Base-by-base conservation (phyloP, 768 basidiomycete genomes). In the Kwoniella bestiolae region DNA sequence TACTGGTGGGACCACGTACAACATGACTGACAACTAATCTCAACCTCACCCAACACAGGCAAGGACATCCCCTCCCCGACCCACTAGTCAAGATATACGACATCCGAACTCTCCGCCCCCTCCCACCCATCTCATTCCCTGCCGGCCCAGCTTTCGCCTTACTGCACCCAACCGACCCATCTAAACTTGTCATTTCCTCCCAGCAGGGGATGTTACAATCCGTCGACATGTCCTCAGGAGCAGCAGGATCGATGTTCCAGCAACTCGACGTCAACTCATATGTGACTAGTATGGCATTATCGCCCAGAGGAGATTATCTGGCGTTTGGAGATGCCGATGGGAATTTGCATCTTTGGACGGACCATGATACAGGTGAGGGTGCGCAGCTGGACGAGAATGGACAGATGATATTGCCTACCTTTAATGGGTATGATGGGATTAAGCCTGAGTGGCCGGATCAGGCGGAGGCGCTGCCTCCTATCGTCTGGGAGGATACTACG, bases 11-110 rank as follows among this genome's bases (percentile, higher is more conserved):
- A n/a, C n/a, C n/a, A n/a, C n/a, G n/a, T n/a, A n/a, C n/a, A n/a
- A 7, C 5, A 47, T 23, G 46, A 23, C 23, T 38, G 18, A 21
- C 14, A 16, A 2, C 50, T 62, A 34, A 52, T 50, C 16, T 45
- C 12, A 11, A 34, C 16, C 12, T 3, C 41, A 12, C 12, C 25
- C 21, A 21, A 31, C 32, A 44, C 74, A 96, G 94, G 79, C 92
- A 91, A 80, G 88, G 90, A 6, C 88, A 90, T 51, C 92, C 94
- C 4, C 86, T 90, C 60, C 90, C 91, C 0, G 95, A 97, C 78
- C 91, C 93, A 2, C 84, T 94, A 34, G 92, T 99, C 68, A 96
- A 95, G 82, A 85, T 97, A 12, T 96, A 90, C 73, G 95, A 99
- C 79, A 74, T 92, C 31, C 89, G 95, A 31, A 91, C 86, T 25